Conservation (phyloP, 768 basidiomycete genomes). For the Hericium coralloides region DNA sequence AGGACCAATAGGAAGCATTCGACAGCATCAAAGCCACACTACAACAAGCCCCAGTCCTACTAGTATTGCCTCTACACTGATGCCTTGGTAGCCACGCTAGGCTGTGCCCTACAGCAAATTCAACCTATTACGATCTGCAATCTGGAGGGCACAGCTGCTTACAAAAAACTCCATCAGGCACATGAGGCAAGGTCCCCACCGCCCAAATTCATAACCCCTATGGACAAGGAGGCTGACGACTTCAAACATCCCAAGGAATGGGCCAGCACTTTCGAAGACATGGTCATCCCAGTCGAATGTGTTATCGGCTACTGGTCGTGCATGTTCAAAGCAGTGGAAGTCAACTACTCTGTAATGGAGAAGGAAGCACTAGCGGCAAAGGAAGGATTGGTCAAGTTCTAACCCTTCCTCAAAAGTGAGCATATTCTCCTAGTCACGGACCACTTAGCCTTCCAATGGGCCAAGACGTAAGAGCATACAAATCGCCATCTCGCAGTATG, state of each 20-base stretch:
- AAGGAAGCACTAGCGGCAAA: constrained; percentile 30
- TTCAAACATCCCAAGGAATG: neutral
- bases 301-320: constrained; percentile 16
- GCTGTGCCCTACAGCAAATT: constrained; percentile 15
- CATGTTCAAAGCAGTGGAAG: constrained; percentile 7
- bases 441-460: constrained; percentile 19
- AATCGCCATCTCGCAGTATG: constrained; percentile 20
- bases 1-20: constrained; percentile 20
- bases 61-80: constrained; percentile 30
- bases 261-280: constrained; percentile 11
- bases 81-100: constrained; percentile 17
- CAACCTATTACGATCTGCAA: constrained; percentile 14
- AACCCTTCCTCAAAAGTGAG: constrained; percentile 29
- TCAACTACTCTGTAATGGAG: constrained; percentile 30
- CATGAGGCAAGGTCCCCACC: neutral
- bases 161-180: constrained; percentile 5
- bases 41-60: constrained; percentile 23
- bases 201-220: neutral
- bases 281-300: constrained; percentile 12
- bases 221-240: neutral
- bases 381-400: constrained; percentile 29
- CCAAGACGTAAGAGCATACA: constrained; percentile 15
- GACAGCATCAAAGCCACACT: constrained; percentile 22
- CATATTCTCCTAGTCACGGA: constrained; percentile 18
- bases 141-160: constrained; percentile 14